Conservation (phyloP, 2,329 filamentous ascomycete species). For the Graphilbum sp. region DNA sequence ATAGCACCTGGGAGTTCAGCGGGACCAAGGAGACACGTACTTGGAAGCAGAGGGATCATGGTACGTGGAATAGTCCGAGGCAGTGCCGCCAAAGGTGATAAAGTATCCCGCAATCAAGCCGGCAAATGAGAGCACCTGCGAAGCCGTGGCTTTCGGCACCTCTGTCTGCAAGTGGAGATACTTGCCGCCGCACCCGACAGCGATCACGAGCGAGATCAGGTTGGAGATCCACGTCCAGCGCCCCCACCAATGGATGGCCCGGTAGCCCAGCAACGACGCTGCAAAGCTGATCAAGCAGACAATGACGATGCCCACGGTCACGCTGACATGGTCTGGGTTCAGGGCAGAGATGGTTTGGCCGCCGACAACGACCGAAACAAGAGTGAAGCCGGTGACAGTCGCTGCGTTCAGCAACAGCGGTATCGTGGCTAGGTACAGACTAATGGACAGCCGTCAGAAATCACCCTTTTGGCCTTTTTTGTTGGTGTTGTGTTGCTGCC, state of each 20-base stretch:
- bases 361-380: conserved; percentile 38
- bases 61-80: conserved; percentile 42
- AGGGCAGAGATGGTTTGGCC: conserved; percentile 35
- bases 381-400: conserved; percentile 39
- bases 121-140: conserved; percentile 26
- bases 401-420: conserved; percentile 38
- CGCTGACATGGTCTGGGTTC: conserved; percentile 26
- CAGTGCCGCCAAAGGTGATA: conserved; percentile 36
- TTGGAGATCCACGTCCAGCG: conserved; percentile 40
- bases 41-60: conserved; percentile 27
- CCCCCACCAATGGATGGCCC: conserved; percentile 35
- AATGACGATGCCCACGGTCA: conserved; percentile 40
- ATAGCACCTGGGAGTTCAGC: not conserved
- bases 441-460: conserved; percentile 6
- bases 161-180: conserved; percentile 29
- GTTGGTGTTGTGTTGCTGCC: not conserved
- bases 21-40: conserved; percentile 11
- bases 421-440: conserved; percentile 31
- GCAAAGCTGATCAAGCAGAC: conserved; percentile 33
- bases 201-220: conserved; percentile 32
- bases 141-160: conserved; percentile 18
- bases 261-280: conserved; percentile 39
- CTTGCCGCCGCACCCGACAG: conserved; percentile 35
- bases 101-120: conserved; percentile 34
- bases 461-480: not conserved